phyloP scores from a whole-genome alignment of 1,284 basidiomycete species.

The Ustilago loliicola region DNA sequence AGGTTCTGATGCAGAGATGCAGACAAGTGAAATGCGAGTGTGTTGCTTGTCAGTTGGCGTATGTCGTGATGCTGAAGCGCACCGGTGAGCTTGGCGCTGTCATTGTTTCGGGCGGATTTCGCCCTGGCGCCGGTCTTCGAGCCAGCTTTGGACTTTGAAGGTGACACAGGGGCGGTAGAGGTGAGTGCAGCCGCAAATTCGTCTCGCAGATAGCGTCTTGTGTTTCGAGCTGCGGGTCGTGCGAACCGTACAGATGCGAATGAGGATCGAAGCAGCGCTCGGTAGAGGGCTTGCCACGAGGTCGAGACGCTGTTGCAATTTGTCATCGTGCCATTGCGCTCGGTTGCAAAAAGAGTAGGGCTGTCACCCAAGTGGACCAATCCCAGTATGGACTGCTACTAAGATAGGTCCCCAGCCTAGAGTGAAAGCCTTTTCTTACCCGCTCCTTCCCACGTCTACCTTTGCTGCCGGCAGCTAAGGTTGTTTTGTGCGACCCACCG shows the following conservation, averaged over 20 bases:
- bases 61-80: neutral
- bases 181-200: constrained; percentile 25
- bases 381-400: too few species aligned
- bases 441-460: neutral
- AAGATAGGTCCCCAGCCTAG: too few species aligned
- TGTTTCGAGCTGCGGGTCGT: constrained; percentile 50
- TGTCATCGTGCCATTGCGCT: neutral
- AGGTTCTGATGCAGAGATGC: constrained; percentile 22
- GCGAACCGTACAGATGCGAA: constrained; percentile 47
- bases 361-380: too few species aligned
- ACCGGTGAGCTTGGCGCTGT: neutral
- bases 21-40: constrained; percentile 42
- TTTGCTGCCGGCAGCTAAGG: neutral
- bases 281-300: constrained; percentile 29
- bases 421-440: neutral
- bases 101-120: neutral
- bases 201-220: constrained; percentile 46
- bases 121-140: neutral
- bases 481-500: neutral
- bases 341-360: too few species aligned
- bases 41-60: constrained; percentile 18
- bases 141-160: neutral
- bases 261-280: constrained; percentile 33
- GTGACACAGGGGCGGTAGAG: neutral
- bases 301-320: neutral